Percentiles rank a stretch among this genome's conserved stretches.
phyloP scores from a whole-genome alignment of 805 yeast genomes.

The Isabelozyma rhagii region DNA sequence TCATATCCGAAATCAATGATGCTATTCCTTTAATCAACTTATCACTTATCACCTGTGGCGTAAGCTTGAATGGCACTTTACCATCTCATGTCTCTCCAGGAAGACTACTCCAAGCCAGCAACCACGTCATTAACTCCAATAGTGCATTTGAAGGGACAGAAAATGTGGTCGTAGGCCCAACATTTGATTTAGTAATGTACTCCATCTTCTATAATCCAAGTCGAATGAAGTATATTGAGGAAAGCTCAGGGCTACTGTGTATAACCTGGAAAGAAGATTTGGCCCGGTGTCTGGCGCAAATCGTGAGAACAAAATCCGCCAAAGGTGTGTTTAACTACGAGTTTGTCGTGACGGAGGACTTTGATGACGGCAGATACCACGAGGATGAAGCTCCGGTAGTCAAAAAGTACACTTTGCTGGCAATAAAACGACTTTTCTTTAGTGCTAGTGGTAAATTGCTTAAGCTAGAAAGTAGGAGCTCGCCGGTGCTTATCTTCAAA shows the following conservation, averaged over 20 bases:
- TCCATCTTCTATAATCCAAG: conserved; percentile 61
- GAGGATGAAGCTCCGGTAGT: conserved; percentile 44
- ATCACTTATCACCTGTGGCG: conserved; percentile 67
- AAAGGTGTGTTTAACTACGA: conserved; percentile 36
- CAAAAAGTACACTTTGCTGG: conserved; percentile 32
- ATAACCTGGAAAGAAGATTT: conserved; percentile 73
- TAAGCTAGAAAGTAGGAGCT: conserved; percentile 55
- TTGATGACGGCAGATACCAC: conserved; percentile 72
- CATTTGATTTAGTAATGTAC: conserved; percentile 54
- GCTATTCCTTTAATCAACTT: conserved; percentile 66
- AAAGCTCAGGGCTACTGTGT: conserved; percentile 24
- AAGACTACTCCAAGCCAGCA: conserved; percentile 60
- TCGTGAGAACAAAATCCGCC: conserved; percentile 24
- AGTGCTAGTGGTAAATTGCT: conserved; percentile 67
- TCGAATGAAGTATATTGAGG: conserved; percentile 30
- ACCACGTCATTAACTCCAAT: conserved; percentile 33
- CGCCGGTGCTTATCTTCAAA: conserved; percentile 69
- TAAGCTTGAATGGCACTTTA: conserved; percentile 48
- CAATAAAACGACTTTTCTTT: conserved; percentile 55
- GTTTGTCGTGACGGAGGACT: conserved; percentile 51
- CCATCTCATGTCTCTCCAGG: conserved; percentile 61
- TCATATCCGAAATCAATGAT: conserved; percentile 57
- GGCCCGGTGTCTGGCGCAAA: conserved; percentile 49
- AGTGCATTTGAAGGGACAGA: conserved; percentile 7
- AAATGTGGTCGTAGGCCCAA: conserved; percentile 49